These are phyloP conservation scores for Penicillium sp. DNA, from an alignment of 2,329 filamentous ascomycete genomes.

Conservation along the genomic window DNA sequence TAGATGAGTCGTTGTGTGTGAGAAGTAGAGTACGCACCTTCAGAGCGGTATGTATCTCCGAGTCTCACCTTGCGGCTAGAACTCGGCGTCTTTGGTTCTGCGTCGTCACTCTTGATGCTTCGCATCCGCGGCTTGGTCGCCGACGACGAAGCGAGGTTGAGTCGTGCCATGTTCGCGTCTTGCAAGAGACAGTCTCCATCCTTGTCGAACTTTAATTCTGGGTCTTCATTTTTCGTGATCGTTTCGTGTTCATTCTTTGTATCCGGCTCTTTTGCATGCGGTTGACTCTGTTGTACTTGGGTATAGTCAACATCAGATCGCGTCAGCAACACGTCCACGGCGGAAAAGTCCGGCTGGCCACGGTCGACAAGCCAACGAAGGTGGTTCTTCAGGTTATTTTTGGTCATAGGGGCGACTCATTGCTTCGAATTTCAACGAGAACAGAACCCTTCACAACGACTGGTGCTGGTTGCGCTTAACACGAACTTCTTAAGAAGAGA, in stretches of 20 bases:
- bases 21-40: conserved; percentile 23
- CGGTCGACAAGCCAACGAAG: conserved; percentile 45
- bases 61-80: conserved; percentile 11
- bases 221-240: not conserved
- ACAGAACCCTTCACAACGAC: not conserved
- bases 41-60: conserved; percentile 9
- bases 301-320: conserved; percentile 13
- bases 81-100: conserved; percentile 21
- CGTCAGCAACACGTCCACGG: conserved; percentile 26
- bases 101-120: conserved; percentile 22
- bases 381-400: conserved; percentile 43
- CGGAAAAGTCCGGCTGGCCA: conserved; percentile 32
- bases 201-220: conserved; percentile 20
- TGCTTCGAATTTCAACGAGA: not conserved
- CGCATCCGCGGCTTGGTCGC: conserved; percentile 38
- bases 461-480: not conserved
- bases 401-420: conserved; percentile 45
- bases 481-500: not conserved
- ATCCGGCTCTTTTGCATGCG: not conserved
- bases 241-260: not conserved
- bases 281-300: not conserved
- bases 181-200: conserved; percentile 24
- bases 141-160: conserved; percentile 40
- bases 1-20: not conserved
- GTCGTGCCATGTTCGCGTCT: conserved; percentile 40